A percentile compares a stretch with the other conserved stretches of the same genome.
Evolutionary conservation across 1,139 yeast genomes (phyloP).

Genomic region (Hansenula anomala): DNA sequence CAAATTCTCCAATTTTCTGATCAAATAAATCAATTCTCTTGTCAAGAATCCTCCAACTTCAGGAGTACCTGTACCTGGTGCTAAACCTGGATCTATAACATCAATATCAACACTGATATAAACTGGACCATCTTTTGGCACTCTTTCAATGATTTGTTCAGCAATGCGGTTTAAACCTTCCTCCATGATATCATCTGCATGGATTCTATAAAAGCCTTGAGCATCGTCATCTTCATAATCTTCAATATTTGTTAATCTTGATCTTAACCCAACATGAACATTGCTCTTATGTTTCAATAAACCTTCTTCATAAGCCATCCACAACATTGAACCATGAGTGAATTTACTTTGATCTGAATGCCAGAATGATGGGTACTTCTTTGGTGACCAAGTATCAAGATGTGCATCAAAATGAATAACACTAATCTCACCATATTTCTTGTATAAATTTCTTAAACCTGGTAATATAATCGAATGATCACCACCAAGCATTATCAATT

Average conservation of each 20-base stretch:
- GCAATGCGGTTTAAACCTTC: conserved; percentile 51
- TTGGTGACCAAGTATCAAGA: conserved; percentile 77
- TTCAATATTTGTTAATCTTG: conserved; percentile 53
- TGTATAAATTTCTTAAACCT: conserved; percentile 56
- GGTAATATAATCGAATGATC: conserved; percentile 75
- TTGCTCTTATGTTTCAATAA: conserved; percentile 43
- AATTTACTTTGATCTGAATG: conserved; percentile 56
- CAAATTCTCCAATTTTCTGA: conserved; percentile 53
- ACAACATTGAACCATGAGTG: conserved; percentile 78
- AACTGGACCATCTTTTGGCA: conserved; percentile 57
- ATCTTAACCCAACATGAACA: conserved; percentile 69
- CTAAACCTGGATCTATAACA: conserved; percentile 76
- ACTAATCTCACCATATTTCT: conserved; percentile 58
- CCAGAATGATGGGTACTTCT: conserved; percentile 65
- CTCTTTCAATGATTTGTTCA: conserved; percentile 40
- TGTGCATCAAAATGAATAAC: conserved; percentile 79
- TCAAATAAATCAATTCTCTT: conserved; percentile 62
- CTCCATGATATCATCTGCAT: conserved; percentile 66
- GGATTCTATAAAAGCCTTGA: conserved; percentile 59
- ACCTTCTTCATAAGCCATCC: conserved; percentile 72
- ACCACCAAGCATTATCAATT: conserved; percentile 69
- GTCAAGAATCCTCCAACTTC: conserved; percentile 82
- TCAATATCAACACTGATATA: conserved; percentile 74
- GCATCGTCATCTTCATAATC: conserved; percentile 63
- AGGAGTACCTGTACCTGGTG: conserved; percentile 82